Evolutionary conservation across 1,284 basidiomycete species (phyloP), one percentile per base, ranked within the genome.

Genomic region (Papiliotrema flavescens): DNA sequence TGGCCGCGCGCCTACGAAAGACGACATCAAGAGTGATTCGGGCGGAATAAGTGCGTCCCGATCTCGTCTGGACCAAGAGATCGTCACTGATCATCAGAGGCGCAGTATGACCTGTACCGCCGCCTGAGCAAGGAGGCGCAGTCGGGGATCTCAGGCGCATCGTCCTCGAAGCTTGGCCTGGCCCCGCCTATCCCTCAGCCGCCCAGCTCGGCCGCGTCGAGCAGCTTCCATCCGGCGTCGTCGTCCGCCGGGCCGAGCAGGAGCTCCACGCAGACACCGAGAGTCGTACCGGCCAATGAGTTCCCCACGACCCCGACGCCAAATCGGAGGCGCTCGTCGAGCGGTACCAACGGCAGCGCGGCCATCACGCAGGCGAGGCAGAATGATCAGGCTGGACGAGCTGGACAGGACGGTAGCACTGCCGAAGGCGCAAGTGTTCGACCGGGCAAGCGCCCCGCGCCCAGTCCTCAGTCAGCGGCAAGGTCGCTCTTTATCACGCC

Each of bases 31-130:
- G 69, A 76, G 79, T 28, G 80, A 83, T 51, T 82, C 84, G 24
- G 41, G 57, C 19, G 70, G 75, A 53, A 87, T 93, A 59, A 87
- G 90, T 92, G 61, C 62, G 84, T 78, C 51, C 9, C 20, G n/a
- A n/a, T n/a, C n/a, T n/a, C n/a, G n/a, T n/a, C n/a, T 37, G 20
- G 36, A 39, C 39, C 19, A 19, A 26, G 26, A 37, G 22, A 28
- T 40, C 4, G n/a, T n/a, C 52, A 57, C 44, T 54, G 36, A 56
- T 57, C 23, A n/a, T 14, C 68, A 92, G 90, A 86, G 52, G 82
- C 84, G 58, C 88, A 88, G 72, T 92, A 92, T 78, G 88, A 83
- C 64, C 80, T 84, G 36, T 90, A 92, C 79, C 90, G 90, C 78
- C 84, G 82, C 55, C 80, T 90, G 24, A 81, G 81, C 48, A 91